A percentile compares a stretch with the other conserved stretches of the same genome.
Evolutionary conservation across 306 rosid species (phyloP).

Genomic region (Rosa persica): DNA sequence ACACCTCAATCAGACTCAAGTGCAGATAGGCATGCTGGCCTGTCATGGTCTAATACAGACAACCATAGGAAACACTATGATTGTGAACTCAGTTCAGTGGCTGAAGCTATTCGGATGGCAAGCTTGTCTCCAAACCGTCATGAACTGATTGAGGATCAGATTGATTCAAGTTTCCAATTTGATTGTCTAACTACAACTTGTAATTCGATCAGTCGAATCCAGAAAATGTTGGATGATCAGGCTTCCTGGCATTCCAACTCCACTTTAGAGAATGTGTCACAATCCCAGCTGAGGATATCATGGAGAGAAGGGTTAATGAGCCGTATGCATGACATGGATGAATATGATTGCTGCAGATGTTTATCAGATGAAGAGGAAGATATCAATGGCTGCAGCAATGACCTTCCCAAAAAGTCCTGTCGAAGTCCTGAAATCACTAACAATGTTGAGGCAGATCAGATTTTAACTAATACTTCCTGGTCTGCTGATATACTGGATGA

Average conservation of each 20-base stretch:
- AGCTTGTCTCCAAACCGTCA: slow-evolving; percentile 36
- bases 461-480: slow-evolving; percentile 18
- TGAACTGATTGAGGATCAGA: slow-evolving; percentile 38
- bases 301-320: slow-evolving; percentile 73
- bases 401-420: slow-evolving; percentile 20
- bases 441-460: slow-evolving; percentile 28
- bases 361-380: slow-evolving; percentile 79
- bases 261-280: slow-evolving; percentile 44
- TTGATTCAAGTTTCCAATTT: slow-evolving; percentile 72
- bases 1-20: slow-evolving; percentile 71
- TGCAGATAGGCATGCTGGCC: slow-evolving; percentile 43
- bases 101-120: slow-evolving; percentile 41
- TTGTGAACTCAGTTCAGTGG: slow-evolving; percentile 36
- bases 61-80: slow-evolving; percentile 34
- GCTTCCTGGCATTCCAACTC: slow-evolving; percentile 53
- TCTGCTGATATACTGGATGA: slow-evolving; percentile 27
- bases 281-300: slow-evolving; percentile 66
- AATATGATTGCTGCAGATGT: slow-evolving; percentile 71
- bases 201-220: slow-evolving; percentile 56
- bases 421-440: slow-evolving; percentile 32
- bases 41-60: slow-evolving; percentile 38
- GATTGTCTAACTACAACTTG: slow-evolving; percentile 51
- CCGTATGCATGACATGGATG: slow-evolving; percentile 59
- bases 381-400: slow-evolving; percentile 28
- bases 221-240: slow-evolving; percentile 44